Base-by-base conservation (phyloP, 345 rosid species). In the Euphorbia lathyris region DNA sequence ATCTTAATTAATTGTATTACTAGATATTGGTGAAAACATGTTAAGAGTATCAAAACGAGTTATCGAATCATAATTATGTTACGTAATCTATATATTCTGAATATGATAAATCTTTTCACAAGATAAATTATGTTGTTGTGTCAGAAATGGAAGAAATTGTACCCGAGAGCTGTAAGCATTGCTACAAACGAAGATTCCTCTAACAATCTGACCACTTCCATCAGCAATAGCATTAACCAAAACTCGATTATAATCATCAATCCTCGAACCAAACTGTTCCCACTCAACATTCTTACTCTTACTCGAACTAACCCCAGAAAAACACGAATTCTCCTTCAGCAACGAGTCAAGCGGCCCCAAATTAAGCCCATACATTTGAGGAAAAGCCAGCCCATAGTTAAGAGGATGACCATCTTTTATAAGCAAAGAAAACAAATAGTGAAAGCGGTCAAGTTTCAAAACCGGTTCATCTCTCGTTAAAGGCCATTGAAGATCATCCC, bases 151-250 rank as follows among this genome's bases (percentile, higher is more conserved):
- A 23, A 55, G 3, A 23, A 7, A 4, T 7, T 55, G 58, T 55
- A 22, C 58, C 58, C 22, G 27, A 23, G 4, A 4, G 9, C 12
- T 22, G 16, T 55, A 55, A 22, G 58, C 58, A 55, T 55, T 55
- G 58, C 58, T 55, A 23, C 58, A 55, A 7, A 1, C 22, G 29
- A 55, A 23, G 4, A 22, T 55, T 55, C 58, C 29, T 55, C 11
- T 55, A 10, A 55, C 29, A 55, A 55, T 55, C 58, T 55, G 58
- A 55, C 29, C 58, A 55, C 29, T 55, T 23, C 58, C 58, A 7
- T 22, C 58, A 11, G 27, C 16, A 23, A 55, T 55, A 22, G 58
- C 58, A 14, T 23, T 55, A 12, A 25, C 58, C 58, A 55, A 25
- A 55, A 22, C 58, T 6, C 11, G 22, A 23, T 55, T 55, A 55